Evolutionary conservation across 768 basidiomycete species (phyloP), one percentile per base, ranked within the genome.

Genomic region (Panellus pusillus): DNA sequence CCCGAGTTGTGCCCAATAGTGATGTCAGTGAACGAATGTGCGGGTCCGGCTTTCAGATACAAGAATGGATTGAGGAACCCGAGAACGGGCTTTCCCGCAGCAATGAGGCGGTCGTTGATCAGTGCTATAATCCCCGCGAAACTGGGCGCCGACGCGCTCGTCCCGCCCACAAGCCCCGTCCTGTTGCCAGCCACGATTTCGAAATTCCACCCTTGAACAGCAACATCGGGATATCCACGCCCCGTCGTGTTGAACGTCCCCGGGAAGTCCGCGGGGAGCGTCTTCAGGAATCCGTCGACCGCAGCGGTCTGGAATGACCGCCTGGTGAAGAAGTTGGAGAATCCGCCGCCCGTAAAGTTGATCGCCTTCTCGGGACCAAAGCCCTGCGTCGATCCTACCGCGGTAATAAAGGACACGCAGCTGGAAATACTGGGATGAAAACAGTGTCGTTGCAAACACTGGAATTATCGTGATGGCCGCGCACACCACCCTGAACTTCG

Each of bases 61-160:
- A 51, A 19, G 19, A 44, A 52, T 8, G 50, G 42, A 20, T 37
- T 38, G 12, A 44, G 36, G 43, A 76, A 75, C 1, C 76, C 76
- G 5, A 79, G 59, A 8, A 71, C 9, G 9, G 58, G 44, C 42
- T 65, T 67, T 0, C 68, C 67, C 0, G 61, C 66, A 4, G 52
- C 63, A 14, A 74, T 31, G 9, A 73, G 69, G 0, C 69, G 72
- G 31, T 79, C 74, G 35, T 79, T 77, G 28, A 79, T 60, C 58
- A 79, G 70, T 2, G 74, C 64, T n/a, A 79, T 62, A 47, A 79
- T 64, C 31, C 68, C 67, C 0, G 77, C 71, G 49, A 82, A 74
- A 0, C 74, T 70, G 0, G 79, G 79, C 11, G 73, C 37, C 0
- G 77, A 28, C 1, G 73, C 72, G 9, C 77, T 79, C 6, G 80